Percentiles rank a stretch among this genome's conserved stretches.
Evolutionary conservation across 805 yeast species (phyloP).

Genomic region (Barnettozyma pratensis): DNA sequence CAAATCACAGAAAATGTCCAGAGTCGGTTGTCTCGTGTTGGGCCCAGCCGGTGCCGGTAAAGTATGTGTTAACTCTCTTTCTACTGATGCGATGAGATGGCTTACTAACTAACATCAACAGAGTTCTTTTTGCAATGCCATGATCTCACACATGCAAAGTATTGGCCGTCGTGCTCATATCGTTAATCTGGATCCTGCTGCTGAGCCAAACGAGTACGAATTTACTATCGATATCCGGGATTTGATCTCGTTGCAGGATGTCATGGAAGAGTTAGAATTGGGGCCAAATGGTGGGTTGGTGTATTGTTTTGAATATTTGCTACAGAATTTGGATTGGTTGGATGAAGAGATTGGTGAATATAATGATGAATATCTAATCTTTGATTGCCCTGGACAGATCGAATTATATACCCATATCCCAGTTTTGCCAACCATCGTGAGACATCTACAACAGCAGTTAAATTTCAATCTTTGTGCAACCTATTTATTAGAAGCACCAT

Average conservation of each 20-base stretch:
- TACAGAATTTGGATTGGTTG: conserved; percentile 92
- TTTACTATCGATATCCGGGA: conserved; percentile 92
- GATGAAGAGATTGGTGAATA: conserved; percentile 96
- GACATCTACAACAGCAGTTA: conserved; percentile 72
- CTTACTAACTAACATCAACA: conserved; percentile 1
- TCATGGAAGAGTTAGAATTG: conserved; percentile 86
- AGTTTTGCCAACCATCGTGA: conserved; percentile 81
- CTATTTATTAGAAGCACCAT: conserved; percentile 89
- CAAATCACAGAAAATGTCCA: conserved; percentile 53
- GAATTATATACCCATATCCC: conserved; percentile 94
- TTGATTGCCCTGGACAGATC: conserved; percentile 97
- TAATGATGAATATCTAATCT: conserved; percentile 88
- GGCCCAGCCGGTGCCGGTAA: conserved; percentile 99
- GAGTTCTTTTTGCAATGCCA: conserved; percentile 85
- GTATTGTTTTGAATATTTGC: conserved; percentile 87
- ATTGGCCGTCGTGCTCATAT: conserved; percentile 91
- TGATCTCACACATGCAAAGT: conserved; percentile 82
- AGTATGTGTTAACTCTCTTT: conserved; percentile 16
- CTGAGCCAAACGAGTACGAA: conserved; percentile 87
- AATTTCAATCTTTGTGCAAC: conserved; percentile 91
- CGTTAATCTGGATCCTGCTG: conserved; percentile 95
- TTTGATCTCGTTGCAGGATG: conserved; percentile 84
- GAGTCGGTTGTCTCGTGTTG: conserved; percentile 88
- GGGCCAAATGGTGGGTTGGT: conserved; percentile 96
- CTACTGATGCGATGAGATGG: not conserved